Base-by-base conservation (phyloP, 2,329 filamentous ascomycete genomes). In the Cercospora zeae-maydis region DNA sequence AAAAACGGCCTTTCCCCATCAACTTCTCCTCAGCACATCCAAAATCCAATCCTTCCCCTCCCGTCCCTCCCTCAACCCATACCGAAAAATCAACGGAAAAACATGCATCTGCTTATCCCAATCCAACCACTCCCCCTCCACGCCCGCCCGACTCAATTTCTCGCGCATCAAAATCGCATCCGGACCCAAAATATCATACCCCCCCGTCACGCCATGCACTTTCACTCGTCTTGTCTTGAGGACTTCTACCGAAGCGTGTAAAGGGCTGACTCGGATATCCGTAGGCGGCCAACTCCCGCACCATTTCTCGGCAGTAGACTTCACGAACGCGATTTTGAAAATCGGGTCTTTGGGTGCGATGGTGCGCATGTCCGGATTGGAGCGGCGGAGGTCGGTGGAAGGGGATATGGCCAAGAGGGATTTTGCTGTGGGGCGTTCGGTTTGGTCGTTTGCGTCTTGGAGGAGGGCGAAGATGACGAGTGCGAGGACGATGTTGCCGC, bases 51-150 rank as follows among this genome's bases (percentile, higher is more conserved):
- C 74, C 31, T 80, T 74, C 0, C 72, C 79, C 63, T 81, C 73
- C 31, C 74, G 77, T 1, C 80, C 78, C 66, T 86, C 83, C 4
- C 70, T 73, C 27, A 85, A 37, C 0, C 78, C 77, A 65, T 82
- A 85, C 1, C 76, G 73, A 51, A 78, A 80, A 1, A 81, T 79
- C 36, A 86, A 71, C 1, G 82, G 78, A 58, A 86, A 86, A 63
- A 82, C 84, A 71, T 87, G 84, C 82, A 87, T 86, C 73, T 86
- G 82, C 16, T 80, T 80, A 16, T 84, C 79, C 84, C 84, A 87
- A 9, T 84, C 75, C 42, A 87, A 66, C 85, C 84, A 86, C 60
- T 82, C 75, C 0, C 84, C 84, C 1, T 72, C 54, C 0, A 86
- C 77, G 0, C 78, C 77, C 16, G 74, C 69, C 47, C 79, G 70